Base-by-base conservation (phyloP, 352 stramenopile genomes). In the Thalassiosira hispida region DNA sequence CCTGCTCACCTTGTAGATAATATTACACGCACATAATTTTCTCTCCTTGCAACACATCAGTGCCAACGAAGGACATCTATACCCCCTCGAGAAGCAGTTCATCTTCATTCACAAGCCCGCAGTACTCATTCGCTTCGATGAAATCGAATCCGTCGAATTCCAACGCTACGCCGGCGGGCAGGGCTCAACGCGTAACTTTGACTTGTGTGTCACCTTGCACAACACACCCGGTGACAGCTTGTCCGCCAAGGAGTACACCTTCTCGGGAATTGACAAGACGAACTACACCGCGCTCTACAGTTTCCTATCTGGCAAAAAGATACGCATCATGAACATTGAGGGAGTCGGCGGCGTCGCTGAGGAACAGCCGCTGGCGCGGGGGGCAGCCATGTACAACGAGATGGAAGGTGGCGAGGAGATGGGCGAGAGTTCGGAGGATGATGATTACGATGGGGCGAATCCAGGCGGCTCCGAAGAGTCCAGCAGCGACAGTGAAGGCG, bases 21-120 rank as follows among this genome's bases (percentile, higher is more conserved):
- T 11, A 42, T 42, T 11, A 11, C 38, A 47, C 11, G 93, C 67
- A 96, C 95, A 60, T 96, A 95, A 85, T 94, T 94, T 85, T 96
- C 63, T 97, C 95, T 68, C 91, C 95, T 38, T 87, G 98, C 56
- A 97, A 97, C 31, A 29, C 18, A 20, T 5, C 22, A 81, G 73
- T 57, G 97, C 97, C 23, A 98, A 98, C 83, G 97, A 97, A 74
- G 97, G 97, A 23, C 92, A 98, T 65, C 90, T 99, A 11, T 99
- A 99, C 84, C 97, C 96, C 31, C 87, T 99, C 12, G 96, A 99
- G 74, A 98, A 95, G 88, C 98, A 96, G 78, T 99, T 99, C 87
- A 98, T 99, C 90, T 99, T 99, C 82, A 99, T 99, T 80, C 96
- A 99, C 92, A 99, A 99, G 86, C 97, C 97, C 22, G 98, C 97